Conservation (phyloP, 2,329 filamentous ascomycete genomes). For the Sarocladium brachiariae region DNA sequence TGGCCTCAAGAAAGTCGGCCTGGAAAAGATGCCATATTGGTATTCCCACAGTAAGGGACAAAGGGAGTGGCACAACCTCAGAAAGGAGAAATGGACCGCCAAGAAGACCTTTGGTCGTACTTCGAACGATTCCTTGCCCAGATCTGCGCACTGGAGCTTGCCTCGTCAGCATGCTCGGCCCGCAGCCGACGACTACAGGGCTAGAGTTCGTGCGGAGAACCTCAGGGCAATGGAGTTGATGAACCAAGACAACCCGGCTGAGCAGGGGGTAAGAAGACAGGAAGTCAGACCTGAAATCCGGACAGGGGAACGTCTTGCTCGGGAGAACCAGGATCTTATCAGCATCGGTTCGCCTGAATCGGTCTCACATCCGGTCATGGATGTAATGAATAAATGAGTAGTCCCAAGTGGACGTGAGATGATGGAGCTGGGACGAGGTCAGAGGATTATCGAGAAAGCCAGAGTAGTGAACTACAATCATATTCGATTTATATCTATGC, state of each 20-base stretch:
- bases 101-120: not conserved
- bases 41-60: constrained; percentile 19
- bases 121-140: not conserved
- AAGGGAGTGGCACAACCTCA: not conserved
- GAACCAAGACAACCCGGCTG: constrained; percentile 1
- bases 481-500: too few species aligned
- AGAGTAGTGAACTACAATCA: too few species aligned
- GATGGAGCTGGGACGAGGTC: too few species aligned
- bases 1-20: constrained; percentile 35
- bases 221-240: not conserved
- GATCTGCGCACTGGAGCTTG: not conserved
- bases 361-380: not conserved
- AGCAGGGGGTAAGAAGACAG: not conserved
- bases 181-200: not conserved
- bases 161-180: not conserved
- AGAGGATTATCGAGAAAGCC: too few species aligned
- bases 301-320: not conserved
- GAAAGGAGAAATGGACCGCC: not conserved
- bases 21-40: constrained; percentile 37
- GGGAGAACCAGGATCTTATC: not conserved
- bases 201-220: not conserved
- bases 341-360: not conserved
- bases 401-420: too few species aligned
- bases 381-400: not conserved
- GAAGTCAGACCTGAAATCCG: not conserved